Evolutionary conservation across 768 basidiomycete species (phyloP), one percentile per base, ranked within the genome.

Genomic region (Pulveroboletus frians): DNA sequence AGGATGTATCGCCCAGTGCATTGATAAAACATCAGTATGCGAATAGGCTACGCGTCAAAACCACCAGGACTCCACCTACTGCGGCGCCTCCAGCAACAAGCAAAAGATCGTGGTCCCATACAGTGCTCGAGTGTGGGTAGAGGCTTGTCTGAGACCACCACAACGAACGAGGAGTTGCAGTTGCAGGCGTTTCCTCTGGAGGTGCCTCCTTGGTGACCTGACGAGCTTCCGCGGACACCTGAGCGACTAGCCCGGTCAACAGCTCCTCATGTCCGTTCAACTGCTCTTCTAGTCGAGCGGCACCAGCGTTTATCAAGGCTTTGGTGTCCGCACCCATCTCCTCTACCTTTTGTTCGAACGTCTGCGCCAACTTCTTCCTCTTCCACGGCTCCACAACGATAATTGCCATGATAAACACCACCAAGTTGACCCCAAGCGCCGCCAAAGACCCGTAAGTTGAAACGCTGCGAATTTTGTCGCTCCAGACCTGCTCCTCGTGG

Each of bases 401-500:
- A 55, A 97, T 91, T 9, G 96, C 95, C 52, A 87, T 70, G 49
- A 98, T 68, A 66, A 99, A 99, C 41, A 99, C 87, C 46, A 88
- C 53, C 70, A 98, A 68, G 69, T 99, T 99, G 53, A 95, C 79
- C 11, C 82, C 85, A 20, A 97, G 76, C 46, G 83, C 94, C 5
- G 83, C 84, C 50, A 97, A 72, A 35, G 85, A 87, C 3, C 92
- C 94, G 65, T 97, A 97, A 5, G 96, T 97, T 53, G 90, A 92
- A 23, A 88, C 86, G 58, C 89, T 92, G 31, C 96, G 83, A 51
- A 99, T 96, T 71, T 99, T 99, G 74, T 99, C 95, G 46, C 90
- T 92, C 96, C 96, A 99, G 3, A 97, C 83, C 66, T 99, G 96
- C 65, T 99, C 96, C 70, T 97, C 95, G 71, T 98, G 95, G 67